Percentiles rank a stretch among this genome's conserved stretches.
These are phyloP conservation scores for Phytophthora pseudosyringae DNA, from an alignment of 352 stramenopile species.

Conservation along the genomic window DNA sequence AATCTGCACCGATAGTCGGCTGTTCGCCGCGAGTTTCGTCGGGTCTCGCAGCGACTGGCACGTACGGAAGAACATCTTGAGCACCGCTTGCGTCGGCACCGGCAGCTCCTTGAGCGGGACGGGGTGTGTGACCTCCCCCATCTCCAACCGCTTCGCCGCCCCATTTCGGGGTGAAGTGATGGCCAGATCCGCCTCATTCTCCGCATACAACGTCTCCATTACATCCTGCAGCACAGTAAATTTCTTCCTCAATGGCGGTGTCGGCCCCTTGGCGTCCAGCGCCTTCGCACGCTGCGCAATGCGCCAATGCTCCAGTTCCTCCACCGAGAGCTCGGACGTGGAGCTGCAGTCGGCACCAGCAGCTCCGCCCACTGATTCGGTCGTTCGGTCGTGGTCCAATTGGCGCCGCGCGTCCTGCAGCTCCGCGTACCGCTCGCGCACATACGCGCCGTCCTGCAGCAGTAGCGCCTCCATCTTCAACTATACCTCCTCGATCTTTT, in stretches of 20 bases:
- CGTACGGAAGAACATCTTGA: constrained; percentile 78
- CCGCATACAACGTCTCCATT: constrained; percentile 36
- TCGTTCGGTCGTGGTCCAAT: background rate
- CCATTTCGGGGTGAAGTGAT: constrained; percentile 27
- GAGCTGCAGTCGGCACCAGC: background rate
- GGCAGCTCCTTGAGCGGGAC: constrained; percentile 54
- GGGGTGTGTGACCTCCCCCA: constrained; percentile 6
- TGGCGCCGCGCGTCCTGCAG: constrained; percentile 32
- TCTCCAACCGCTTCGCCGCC: constrained; percentile 11
- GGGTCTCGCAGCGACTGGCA: constrained; percentile 57
- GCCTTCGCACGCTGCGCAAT: constrained; percentile 30
- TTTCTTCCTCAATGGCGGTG: constrained; percentile 45
- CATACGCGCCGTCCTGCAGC: constrained; percentile 48
- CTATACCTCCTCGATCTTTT: constrained; percentile 16
- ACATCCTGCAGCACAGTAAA: constrained; percentile 42
- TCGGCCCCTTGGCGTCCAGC: constrained; percentile 37
- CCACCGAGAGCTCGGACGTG: constrained; percentile 6
- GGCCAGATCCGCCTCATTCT: constrained; percentile 6
- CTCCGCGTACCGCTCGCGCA: constrained; percentile 55
- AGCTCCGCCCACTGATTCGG: background rate
- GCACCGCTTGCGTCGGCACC: constrained; percentile 57
- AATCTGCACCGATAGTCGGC: constrained; percentile 52
- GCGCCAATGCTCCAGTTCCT: constrained; percentile 19
- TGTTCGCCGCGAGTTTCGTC: constrained; percentile 28
- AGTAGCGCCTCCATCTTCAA: constrained; percentile 67